These are phyloP conservation scores for Lunasporangiospora selenospora DNA, from an alignment of 192 early-diverging fungal genomes.

Conservation along the genomic window DNA sequence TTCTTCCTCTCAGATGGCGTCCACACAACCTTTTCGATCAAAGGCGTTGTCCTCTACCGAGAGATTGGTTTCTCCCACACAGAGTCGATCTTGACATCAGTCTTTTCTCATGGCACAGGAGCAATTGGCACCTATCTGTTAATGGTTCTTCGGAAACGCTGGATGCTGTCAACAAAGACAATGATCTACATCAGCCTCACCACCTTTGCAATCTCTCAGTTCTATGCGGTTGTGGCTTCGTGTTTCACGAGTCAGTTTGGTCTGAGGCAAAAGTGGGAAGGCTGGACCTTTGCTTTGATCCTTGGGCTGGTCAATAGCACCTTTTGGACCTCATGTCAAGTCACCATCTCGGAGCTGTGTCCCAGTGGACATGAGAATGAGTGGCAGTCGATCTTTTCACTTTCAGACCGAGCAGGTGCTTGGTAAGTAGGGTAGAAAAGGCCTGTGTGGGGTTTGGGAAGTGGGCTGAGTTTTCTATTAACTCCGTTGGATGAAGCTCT, in stretches of 20 bases:
- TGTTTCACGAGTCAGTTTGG: conserved; percentile 48
- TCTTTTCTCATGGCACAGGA: conserved; percentile 49
- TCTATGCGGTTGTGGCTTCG: conserved; percentile 57
- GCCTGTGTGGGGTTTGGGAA: no score
- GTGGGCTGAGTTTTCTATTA: no score
- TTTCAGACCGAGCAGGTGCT: conserved; percentile 58
- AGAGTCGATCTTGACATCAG: conserved; percentile 45
- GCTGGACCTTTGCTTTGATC: conserved; percentile 2
- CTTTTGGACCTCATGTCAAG: conserved; percentile 39
- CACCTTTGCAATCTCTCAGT: conserved; percentile 42
- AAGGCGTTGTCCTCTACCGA: conserved; percentile 55
- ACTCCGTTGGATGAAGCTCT: no score
- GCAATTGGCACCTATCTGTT: conserved; percentile 52
- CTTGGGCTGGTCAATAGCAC: conserved; percentile 58
- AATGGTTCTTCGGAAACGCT: conserved; percentile 42
- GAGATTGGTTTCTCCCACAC: conserved; percentile 47
- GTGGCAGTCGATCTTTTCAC: conserved; percentile 61
- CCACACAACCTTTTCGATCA: conserved; percentile 49
- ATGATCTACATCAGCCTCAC: conserved; percentile 43
- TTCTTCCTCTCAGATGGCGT: conserved; percentile 64
- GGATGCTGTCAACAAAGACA: conserved; percentile 35
- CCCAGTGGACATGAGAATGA: conserved; percentile 64
- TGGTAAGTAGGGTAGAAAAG: conserved; percentile 15
- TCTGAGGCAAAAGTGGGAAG: neutral
- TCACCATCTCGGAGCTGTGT: conserved; percentile 55